Evolutionary conservation across 2,329 filamentous ascomycete genomes (phyloP), one percentile per base, ranked within the genome.

Genomic region (Neocucurbitaria cava): DNA sequence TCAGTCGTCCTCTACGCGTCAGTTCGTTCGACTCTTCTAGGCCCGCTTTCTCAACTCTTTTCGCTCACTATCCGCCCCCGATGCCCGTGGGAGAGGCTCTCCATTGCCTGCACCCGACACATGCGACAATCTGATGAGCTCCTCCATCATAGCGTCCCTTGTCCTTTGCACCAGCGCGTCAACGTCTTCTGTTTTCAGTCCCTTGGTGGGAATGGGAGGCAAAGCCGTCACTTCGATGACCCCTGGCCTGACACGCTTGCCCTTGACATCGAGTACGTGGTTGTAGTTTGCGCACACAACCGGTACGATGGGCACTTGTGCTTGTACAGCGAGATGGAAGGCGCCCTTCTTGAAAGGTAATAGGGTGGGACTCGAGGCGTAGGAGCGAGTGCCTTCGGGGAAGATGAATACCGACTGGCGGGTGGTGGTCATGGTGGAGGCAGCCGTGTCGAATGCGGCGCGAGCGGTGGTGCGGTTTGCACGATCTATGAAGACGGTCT

Each of bases 301-400:
- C 0, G 95, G 95, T 3, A 99, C 89, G 67, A 99, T 91, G 23
- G 93, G 93, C 5, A 97, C 95, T 62, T 92, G 90, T 2, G 94
- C 94, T 81, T 98, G 91, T 18, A 99, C 86, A 41, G 95, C 95
- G 30, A 99, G 84, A 76, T 99, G 94, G 78, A 99, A 99, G 42
- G 94, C 95, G 55, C 95, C 95, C 82, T 99, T 99, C 81, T 99
- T 99, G 83, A 98, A 99, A n/a, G 92, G 91, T 49, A 98, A 81
- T 68, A 99, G 79, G 54, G 84, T 85, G 1, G 95, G 90, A 49
- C 93, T 88, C 66, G 89, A 86, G 52, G 90, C 84, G 79, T 98
- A 96, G 74, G 91, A 96, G 64, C 95, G 86, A 1, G 95, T 99
- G 46, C 95, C 95, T 79, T 99, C 95, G 54, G 90, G 89, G 77